phyloP scores from a whole-genome alignment of 192 early-diverging fungal species.

The Podila horticola region DNA sequence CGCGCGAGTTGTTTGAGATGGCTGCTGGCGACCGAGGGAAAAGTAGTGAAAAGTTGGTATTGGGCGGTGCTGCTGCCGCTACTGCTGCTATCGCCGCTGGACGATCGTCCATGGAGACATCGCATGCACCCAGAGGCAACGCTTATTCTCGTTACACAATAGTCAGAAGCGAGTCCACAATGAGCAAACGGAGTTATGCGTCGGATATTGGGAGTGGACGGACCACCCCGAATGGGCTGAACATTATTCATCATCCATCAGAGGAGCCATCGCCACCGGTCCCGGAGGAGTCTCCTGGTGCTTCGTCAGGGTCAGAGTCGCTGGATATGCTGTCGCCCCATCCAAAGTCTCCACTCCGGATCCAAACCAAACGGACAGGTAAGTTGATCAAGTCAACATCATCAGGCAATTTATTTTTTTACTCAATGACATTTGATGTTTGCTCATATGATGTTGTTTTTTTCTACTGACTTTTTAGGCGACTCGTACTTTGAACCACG shows the following conservation, averaged over 20 bases:
- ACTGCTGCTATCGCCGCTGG: neutral
- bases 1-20: conserved; percentile 49
- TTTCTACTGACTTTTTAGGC: neutral
- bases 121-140: neutral
- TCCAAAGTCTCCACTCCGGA: conserved; percentile 1
- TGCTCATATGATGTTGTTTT: neutral
- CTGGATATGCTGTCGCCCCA: neutral
- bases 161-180: conserved; percentile 16
- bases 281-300: neutral
- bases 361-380: neutral
- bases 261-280: neutral
- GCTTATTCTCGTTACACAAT: neutral
- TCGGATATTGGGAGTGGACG: neutral
- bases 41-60: neutral
- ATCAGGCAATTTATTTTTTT: neutral
- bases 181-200: conserved; percentile 37
- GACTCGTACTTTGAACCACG: conserved; percentile 6
- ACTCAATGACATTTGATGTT: neutral
- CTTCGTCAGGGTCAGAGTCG: neutral
- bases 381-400: neutral
- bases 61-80: neutral
- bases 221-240: conserved; percentile 6
- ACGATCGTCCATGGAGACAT: neutral
- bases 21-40: neutral
- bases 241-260: neutral